Evolutionary conservation across 202 grass and related monocot species (phyloP).

Genomic region (Brachypodium distachyon): DNA sequence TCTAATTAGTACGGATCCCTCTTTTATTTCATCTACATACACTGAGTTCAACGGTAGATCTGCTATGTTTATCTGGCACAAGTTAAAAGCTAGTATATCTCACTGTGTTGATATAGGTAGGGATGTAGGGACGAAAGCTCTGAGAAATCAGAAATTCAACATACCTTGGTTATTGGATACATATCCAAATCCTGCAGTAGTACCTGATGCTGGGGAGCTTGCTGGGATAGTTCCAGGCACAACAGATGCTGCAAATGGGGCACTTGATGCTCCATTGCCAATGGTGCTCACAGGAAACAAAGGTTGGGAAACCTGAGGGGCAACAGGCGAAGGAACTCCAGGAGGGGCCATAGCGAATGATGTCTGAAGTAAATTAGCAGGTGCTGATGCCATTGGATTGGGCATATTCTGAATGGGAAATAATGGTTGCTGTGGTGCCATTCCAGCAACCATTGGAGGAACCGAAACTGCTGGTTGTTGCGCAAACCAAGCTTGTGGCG

Average conservation of each 20-base stretch:
- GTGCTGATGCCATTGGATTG: slow-evolving; percentile 48
- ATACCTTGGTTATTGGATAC: slow-evolving; percentile 60
- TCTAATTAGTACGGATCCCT: background rate
- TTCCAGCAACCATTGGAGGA: slow-evolving; percentile 29
- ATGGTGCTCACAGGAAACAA: slow-evolving; percentile 80
- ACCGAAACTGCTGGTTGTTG: slow-evolving; percentile 47
- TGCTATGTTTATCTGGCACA: background rate
- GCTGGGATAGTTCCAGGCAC: slow-evolving; percentile 37
- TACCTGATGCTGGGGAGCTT: slow-evolving; percentile 47
- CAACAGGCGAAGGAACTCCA: slow-evolving; percentile 53
- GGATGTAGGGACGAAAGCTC: background rate
- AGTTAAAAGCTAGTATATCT: background rate
- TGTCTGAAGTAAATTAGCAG: slow-evolving; percentile 55
- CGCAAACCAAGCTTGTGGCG: slow-evolving; percentile 62
- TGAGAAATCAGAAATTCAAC: slow-evolving; percentile 9
- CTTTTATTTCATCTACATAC: background rate
- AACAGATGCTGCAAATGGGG: slow-evolving; percentile 36
- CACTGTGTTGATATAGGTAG: background rate
- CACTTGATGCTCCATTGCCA: slow-evolving; percentile 39
- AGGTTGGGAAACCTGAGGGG: slow-evolving; percentile 55
- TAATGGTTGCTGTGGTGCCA: slow-evolving; percentile 58
- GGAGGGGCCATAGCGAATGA: slow-evolving; percentile 46
- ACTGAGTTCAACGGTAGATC: background rate
- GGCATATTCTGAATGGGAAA: slow-evolving; percentile 91
- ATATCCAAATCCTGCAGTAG: slow-evolving; percentile 42